These are phyloP conservation scores for Globisporangium polare DNA, from an alignment of 352 stramenopile genomes.

Conservation along the genomic window DNA sequence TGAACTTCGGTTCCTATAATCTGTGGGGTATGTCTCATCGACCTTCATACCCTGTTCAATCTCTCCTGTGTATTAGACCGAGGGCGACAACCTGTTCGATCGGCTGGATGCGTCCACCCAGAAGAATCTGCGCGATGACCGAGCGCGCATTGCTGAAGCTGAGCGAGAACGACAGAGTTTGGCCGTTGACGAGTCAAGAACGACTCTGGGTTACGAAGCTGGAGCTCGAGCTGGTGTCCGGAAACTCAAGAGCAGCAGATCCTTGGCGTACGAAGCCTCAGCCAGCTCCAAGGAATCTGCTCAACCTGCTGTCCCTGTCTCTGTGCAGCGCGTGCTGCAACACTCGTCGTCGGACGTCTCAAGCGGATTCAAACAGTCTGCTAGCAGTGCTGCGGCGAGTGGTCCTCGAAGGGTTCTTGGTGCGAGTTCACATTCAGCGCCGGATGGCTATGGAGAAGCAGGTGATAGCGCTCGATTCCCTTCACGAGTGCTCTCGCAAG, in stretches of 20 bases:
- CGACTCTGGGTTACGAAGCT: background rate
- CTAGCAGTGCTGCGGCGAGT: conserved; percentile 4
- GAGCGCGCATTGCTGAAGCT: conserved; percentile 18
- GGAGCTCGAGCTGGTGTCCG: conserved; percentile 1
- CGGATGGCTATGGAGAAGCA: conserved; percentile 1
- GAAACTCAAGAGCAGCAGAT: conserved; percentile 15
- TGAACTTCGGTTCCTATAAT: background rate
- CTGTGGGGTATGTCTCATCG: background rate
- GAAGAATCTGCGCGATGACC: conserved; percentile 48
- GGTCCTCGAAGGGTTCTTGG: conserved; percentile 29
- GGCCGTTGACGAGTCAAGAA: background rate
- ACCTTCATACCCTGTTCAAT: background rate
- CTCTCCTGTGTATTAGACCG: conserved; percentile 21
- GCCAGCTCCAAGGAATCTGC: background rate
- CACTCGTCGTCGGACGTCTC: conserved; percentile 5
- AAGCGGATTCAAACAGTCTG: background rate
- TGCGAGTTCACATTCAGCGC: background rate
- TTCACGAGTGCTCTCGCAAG: conserved; percentile 37
- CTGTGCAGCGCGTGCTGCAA: conserved; percentile 23
- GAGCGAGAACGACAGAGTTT: conserved; percentile 3
- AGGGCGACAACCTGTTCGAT: conserved; percentile 50
- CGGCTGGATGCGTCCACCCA: conserved; percentile 68
- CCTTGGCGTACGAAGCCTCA: conserved; percentile 7
- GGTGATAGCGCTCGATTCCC: conserved; percentile 6
- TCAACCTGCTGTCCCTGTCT: background rate